A percentile compares a stretch with the other conserved stretches of the same genome.
phyloP scores from a whole-genome alignment of 2,329 filamentous ascomycete species.

The Tricladium varicosporioides region DNA sequence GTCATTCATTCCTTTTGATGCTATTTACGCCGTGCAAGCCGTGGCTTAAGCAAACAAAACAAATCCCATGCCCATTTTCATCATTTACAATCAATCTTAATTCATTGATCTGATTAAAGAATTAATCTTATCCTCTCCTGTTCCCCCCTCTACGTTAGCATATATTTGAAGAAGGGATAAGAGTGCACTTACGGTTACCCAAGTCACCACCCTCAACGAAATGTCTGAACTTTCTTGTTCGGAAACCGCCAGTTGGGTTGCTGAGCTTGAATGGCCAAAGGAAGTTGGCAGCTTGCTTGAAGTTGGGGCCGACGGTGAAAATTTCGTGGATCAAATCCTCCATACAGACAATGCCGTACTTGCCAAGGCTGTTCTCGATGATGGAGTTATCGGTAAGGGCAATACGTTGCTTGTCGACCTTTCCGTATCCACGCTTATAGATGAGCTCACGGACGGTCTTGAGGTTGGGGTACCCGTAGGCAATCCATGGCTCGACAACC shows the following conservation, averaged over 20 bases:
- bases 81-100: constrained; percentile 1
- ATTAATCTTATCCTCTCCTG: constrained; percentile 94
- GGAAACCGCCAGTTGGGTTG: constrained; percentile 98
- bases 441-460: constrained; percentile 98
- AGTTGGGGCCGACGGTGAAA: constrained; percentile 97
- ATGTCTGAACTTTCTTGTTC: constrained; percentile 75
- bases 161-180: no score
- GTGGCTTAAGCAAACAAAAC: constrained; percentile 21
- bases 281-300: constrained; percentile 75
- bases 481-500: constrained; percentile 97
- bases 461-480: constrained; percentile 99
- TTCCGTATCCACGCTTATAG: constrained; percentile 99
- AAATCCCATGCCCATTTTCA: constrained; percentile 11
- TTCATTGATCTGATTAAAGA: constrained; percentile 54
- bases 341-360: constrained; percentile 99
- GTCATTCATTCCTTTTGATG: constrained; percentile 21
- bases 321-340: constrained; percentile 99
- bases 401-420: constrained; percentile 97
- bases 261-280: constrained; percentile 79
- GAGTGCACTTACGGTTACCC: no score
- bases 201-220: constrained; percentile 76
- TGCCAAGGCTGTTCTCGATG: constrained; percentile 93
- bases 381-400: constrained; percentile 96
- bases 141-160: no score
- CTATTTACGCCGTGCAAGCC: constrained; percentile 27